Base-by-base conservation (phyloP, 345 rosid genomes). In the Pelargonium nanum region DNA sequence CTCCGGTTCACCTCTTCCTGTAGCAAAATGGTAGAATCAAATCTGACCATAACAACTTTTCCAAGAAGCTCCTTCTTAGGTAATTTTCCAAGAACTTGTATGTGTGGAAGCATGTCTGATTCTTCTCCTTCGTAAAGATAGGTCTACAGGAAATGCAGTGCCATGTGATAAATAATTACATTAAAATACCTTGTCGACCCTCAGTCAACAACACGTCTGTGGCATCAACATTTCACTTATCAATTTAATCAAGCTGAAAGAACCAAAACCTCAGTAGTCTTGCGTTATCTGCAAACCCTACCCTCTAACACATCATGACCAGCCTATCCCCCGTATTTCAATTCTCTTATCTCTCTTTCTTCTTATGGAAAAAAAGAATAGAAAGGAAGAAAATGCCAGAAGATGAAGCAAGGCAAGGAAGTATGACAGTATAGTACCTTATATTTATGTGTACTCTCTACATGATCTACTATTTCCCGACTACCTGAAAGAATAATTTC, bases 31-130 rank as follows among this genome's bases (percentile, higher is more conserved):
- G 67, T 48, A 51, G 79, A 72, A 66, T 85, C 92, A 69, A 85
- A 83, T 64, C 88, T 85, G 68, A 85, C 85, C 78, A 85, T 71
- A 53, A 76, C 86, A 76, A 85, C 83, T 81, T 79, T 85, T 26
- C 57, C 78, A 64, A 55, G 57, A 60, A 85, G 85, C 68, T 73
- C 78, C 65, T 77, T 75, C 71, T 64, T 70, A 0, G 86, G 83
- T 71, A 85, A 73, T 24, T 61, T 60, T 57, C 71, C 70, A 59
- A 85, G 88, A 74, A 80, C 79, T 72, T 83, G 92, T 70, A 85
- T 23, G 20, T 61, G 55, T 2, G 92, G 92, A n/a, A 85, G 60
- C 65, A 21, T 53, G 51, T 69, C 80, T 12, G 58, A 62, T 66
- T 68, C 81, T 54, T 55, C 71, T 30, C 32, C 76, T 58, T 61